phyloP scores from a whole-genome alignment of 2,329 filamentous ascomycete genomes.

The Sclerotiophoma versabilis region DNA sequence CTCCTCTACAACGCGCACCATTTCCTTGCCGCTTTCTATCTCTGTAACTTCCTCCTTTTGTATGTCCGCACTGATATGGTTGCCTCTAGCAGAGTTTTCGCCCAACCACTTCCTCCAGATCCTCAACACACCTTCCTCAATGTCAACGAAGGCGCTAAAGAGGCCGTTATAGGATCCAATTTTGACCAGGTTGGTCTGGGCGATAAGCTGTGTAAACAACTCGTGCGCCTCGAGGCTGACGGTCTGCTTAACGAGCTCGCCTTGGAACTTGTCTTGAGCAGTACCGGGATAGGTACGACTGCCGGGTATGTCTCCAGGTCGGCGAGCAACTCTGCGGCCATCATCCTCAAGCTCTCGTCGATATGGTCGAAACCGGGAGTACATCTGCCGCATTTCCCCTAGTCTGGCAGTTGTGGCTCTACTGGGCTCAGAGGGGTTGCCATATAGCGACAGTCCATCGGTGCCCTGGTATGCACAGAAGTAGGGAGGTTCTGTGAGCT shows the following conservation, averaged over 20 bases:
- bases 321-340: slow-evolving; percentile 43
- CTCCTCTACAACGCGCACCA: slow-evolving; percentile 14
- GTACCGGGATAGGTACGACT: slow-evolving; percentile 50
- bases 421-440: slow-evolving; percentile 42
- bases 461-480: slow-evolving; percentile 73
- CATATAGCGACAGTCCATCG: slow-evolving; percentile 60
- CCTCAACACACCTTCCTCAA: slow-evolving; percentile 72
- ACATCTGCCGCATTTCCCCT: slow-evolving; percentile 63
- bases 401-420: slow-evolving; percentile 45
- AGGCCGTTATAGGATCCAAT: slow-evolving; percentile 66
- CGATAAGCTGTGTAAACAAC: slow-evolving; percentile 76
- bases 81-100: slow-evolving; percentile 44
- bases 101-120: slow-evolving; percentile 77
- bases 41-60: slow-evolving; percentile 32
- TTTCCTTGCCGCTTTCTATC: slow-evolving; percentile 32
- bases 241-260: slow-evolving; percentile 63
- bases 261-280: slow-evolving; percentile 37
- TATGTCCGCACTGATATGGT: slow-evolving; percentile 18
- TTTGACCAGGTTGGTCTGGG: slow-evolving; percentile 72
- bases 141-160: slow-evolving; percentile 69
- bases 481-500: slow-evolving; percentile 72
- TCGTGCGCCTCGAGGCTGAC: slow-evolving; percentile 73
- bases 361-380: slow-evolving; percentile 74
- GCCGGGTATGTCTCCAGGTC: slow-evolving; percentile 57
- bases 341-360: slow-evolving; percentile 59